Percentiles rank a stretch among this genome's conserved stretches.
These are phyloP conservation scores for Turritis glabra DNA, from an alignment of 345 rosid genomes.

Conservation along the genomic window DNA sequence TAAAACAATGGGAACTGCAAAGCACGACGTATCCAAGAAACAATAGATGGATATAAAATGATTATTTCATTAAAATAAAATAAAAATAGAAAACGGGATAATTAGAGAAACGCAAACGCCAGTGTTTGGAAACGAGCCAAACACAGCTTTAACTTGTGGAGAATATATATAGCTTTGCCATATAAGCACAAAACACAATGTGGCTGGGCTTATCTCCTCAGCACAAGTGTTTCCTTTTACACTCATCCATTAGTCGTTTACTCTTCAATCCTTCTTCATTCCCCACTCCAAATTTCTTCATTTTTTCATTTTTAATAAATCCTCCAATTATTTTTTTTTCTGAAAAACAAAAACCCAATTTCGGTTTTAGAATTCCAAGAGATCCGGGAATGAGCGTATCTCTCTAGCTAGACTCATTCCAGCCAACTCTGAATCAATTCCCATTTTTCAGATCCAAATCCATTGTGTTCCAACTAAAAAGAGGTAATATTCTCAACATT, in stretches of 20 bases:
- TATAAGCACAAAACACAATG: conserved; percentile 20
- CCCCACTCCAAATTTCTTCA: background rate
- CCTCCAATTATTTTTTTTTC: background rate
- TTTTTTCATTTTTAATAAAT: too few species aligned
- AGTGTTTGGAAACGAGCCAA: conserved; percentile 15
- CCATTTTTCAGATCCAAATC: conserved; percentile 25
- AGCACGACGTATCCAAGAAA: too few species aligned
- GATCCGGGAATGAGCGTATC: background rate
- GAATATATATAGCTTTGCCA: conserved; percentile 20
- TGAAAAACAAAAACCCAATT: background rate
- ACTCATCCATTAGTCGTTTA: conserved; percentile 25
- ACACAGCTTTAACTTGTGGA: conserved; percentile 9
- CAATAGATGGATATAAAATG: too few species aligned
- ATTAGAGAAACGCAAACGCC: too few species aligned
- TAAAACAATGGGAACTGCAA: too few species aligned
- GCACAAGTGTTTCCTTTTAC: background rate
- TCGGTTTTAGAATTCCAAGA: conserved; percentile 11
- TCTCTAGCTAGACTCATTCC: conserved; percentile 15
- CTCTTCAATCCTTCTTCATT: conserved; percentile 12
- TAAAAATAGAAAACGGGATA: too few species aligned
- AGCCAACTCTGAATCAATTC: conserved; percentile 1
- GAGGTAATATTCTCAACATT: conserved; percentile 28
- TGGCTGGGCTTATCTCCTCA: conserved; percentile 34
- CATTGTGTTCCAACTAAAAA: background rate
- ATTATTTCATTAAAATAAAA: too few species aligned